These are phyloP conservation scores for Eragrostis curvula DNA, from an alignment of 176 grass and related monocot species.

Conservation along the genomic window DNA sequence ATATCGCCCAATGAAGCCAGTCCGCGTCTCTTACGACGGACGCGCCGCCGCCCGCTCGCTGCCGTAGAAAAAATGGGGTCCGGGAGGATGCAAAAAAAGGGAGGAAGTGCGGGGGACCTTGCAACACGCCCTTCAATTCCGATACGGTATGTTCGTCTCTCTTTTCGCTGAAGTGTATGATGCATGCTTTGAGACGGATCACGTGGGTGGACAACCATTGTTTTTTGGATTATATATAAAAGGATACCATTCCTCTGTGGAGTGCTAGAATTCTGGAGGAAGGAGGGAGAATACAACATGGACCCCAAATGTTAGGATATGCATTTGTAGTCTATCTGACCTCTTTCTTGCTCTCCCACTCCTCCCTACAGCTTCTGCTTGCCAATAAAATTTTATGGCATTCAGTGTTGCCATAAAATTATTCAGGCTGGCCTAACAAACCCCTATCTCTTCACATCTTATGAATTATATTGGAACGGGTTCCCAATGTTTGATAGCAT, in stretches of 20 bases:
- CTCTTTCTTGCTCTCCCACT: no score
- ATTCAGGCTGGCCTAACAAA: not conserved
- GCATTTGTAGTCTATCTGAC: no score
- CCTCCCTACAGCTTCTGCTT: not conserved
- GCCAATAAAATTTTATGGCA: not conserved
- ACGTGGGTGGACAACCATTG: no score
- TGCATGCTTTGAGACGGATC: no score
- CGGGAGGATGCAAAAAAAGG: not conserved
- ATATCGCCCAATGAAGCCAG: not conserved
- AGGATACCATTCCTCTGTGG: no score
- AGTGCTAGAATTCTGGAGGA: not conserved
- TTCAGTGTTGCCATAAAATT: not conserved
- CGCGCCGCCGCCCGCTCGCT: not conserved
- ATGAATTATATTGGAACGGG: not conserved
- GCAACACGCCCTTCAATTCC: not conserved
- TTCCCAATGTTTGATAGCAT: not conserved
- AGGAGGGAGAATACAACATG: not conserved
- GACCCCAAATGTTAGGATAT: not conserved
- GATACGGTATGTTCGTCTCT: not conserved
- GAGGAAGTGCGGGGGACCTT: not conserved
- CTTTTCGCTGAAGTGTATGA: no score
- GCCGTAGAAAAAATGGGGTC: not conserved
- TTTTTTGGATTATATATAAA: no score
- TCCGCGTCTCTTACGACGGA: not conserved
- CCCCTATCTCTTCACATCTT: not conserved